A percentile compares a stretch with the other conserved stretches of the same genome.
Conservation (phyloP, 495 filamentous ascomycete genomes). For the Aspergillus incahuasiensis region DNA sequence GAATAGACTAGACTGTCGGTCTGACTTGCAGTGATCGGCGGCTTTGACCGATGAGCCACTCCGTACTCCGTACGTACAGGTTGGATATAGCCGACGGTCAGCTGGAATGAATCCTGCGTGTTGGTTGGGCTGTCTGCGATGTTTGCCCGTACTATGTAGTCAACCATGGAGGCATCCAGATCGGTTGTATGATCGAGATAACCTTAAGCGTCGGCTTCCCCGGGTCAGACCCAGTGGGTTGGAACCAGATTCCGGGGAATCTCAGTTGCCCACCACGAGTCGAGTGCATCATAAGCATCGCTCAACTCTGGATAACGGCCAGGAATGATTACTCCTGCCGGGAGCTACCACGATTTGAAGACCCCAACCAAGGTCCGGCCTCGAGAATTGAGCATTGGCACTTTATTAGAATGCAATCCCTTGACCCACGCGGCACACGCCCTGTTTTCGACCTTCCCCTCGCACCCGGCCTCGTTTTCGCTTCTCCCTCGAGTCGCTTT, state of each 20-base stretch:
- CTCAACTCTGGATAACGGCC: background rate
- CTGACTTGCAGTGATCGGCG: background rate
- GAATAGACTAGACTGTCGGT: no score
- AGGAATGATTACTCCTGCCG: background rate
- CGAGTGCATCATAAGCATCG: background rate
- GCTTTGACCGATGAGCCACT: background rate
- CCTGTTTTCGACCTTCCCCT: background rate
- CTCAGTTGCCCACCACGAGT: background rate
- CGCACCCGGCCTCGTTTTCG: background rate
- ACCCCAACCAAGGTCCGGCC: background rate
- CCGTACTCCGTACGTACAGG: background rate
- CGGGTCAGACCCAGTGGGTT: background rate
- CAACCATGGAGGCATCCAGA: background rate
- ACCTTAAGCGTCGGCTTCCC: background rate
- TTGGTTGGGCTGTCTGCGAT: background rate
- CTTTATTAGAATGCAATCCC: background rate
- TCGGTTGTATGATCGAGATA: background rate
- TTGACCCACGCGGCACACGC: background rate
- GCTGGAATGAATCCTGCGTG: background rate
- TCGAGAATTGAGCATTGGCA: background rate
- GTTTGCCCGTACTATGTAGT: background rate
- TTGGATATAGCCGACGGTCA: background rate
- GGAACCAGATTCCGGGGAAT: conserved; percentile 1
- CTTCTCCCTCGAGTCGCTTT: background rate
- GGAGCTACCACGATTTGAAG: background rate